Evolutionary conservation across 805 yeast genomes (phyloP).

Genomic region (Kodamaea hsintzibuensis): DNA sequence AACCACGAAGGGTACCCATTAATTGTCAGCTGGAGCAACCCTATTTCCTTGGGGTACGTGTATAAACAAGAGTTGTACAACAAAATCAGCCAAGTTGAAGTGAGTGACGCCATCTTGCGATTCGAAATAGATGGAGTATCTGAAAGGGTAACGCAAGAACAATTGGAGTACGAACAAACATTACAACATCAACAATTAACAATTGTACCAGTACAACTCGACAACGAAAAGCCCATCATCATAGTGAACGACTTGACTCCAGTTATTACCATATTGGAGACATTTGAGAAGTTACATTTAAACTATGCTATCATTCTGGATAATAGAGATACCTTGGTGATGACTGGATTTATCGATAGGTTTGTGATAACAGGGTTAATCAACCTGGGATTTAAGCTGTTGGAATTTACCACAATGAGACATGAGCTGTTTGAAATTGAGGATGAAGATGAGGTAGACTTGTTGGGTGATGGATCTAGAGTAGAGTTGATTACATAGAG

Average conservation of each 20-base stretch:
- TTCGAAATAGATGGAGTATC: not conserved
- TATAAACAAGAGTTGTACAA: slow-evolving; percentile 27
- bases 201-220: not conserved
- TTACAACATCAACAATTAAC: not conserved
- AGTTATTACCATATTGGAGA: slow-evolving; percentile 32
- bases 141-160: slow-evolving; percentile 12
- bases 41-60: slow-evolving; percentile 36
- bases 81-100: slow-evolving; percentile 5
- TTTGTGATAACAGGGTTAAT: slow-evolving; percentile 34
- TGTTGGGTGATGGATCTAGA: slow-evolving; percentile 14
- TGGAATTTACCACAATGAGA: slow-evolving; percentile 17
- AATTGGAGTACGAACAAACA: slow-evolving; percentile 23
- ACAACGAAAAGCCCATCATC: slow-evolving; percentile 23
- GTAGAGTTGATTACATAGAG: slow-evolving; percentile 30
- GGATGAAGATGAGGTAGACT: slow-evolving; percentile 5
- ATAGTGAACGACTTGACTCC: slow-evolving; percentile 33
- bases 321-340: slow-evolving; percentile 12
- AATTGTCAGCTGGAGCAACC: slow-evolving; percentile 24
- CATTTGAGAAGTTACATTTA: slow-evolving; percentile 39
- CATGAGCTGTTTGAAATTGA: slow-evolving; percentile 25
- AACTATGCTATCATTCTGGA: slow-evolving; percentile 34
- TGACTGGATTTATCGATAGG: slow-evolving; percentile 42
- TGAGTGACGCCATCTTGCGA: not conserved
- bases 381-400: slow-evolving; percentile 24
- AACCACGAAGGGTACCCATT: slow-evolving; percentile 45